Evolutionary conservation across 2,329 filamentous ascomycete species (phyloP).

Genomic region (Penicillium corylophilum): DNA sequence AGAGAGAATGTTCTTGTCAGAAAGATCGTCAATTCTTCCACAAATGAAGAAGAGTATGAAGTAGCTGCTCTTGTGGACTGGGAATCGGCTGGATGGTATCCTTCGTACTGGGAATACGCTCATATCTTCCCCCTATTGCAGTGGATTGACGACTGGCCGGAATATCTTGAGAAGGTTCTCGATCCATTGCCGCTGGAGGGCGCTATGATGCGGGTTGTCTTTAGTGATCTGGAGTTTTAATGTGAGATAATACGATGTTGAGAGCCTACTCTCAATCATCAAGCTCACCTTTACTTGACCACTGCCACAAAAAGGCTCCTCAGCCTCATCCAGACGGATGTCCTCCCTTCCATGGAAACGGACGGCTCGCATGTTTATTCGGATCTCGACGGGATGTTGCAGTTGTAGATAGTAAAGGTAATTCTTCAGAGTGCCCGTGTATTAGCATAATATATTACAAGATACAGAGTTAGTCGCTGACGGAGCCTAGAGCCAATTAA

Average conservation of each 20-base stretch:
- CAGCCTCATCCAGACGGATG: constrained; percentile 30
- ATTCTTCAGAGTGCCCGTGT: too few relatives aligned
- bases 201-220: constrained; percentile 23
- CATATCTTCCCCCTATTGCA: constrained; percentile 21
- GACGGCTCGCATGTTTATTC: constrained; percentile 26
- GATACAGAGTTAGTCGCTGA: too few relatives aligned
- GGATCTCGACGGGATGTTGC: background rate
- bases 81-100: constrained; percentile 30
- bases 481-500: too few relatives aligned
- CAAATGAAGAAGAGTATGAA: constrained; percentile 16
- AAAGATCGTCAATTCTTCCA: constrained; percentile 11
- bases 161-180: constrained; percentile 23
- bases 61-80: constrained; percentile 24
- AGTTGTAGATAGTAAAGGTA: too few relatives aligned
- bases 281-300: constrained; percentile 48
- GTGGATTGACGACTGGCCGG: constrained; percentile 28
- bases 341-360: constrained; percentile 32
- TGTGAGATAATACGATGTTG: background rate
- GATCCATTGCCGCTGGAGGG: constrained; percentile 18
- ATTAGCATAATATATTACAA: too few relatives aligned
- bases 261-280: background rate
- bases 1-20: constrained; percentile 22
- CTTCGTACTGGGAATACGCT: constrained; percentile 28
- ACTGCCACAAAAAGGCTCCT: constrained; percentile 39
- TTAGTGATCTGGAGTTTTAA: background rate